phyloP scores from a whole-genome alignment of 371 early-diverging fungal genomes.

The Apophysomyces trapeziformis region DNA sequence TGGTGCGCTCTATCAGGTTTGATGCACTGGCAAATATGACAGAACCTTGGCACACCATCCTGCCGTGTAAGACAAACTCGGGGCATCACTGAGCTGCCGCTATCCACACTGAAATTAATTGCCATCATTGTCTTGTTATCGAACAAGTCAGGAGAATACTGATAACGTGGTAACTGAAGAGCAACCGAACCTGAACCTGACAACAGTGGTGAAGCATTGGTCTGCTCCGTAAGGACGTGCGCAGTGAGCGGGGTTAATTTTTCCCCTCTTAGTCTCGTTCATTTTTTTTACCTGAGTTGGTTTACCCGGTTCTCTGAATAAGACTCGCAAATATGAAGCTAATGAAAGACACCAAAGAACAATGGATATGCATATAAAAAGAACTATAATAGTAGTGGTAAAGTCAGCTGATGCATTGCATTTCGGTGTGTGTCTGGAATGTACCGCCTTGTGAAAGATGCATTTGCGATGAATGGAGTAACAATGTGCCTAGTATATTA shows the following conservation, averaged over 20 bases:
- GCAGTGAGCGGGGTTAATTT: neutral
- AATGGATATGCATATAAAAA: slow-evolving; percentile 50
- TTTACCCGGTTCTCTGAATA: slow-evolving; percentile 55
- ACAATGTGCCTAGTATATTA: slow-evolving; percentile 3
- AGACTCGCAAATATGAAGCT: slow-evolving; percentile 51
- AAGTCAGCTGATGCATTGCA: neutral
- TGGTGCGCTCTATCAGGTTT: slow-evolving; percentile 68
- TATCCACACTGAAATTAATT: neutral
- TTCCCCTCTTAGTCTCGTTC: neutral
- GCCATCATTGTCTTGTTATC: slow-evolving; percentile 23
- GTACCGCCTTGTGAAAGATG: slow-evolving; percentile 38
- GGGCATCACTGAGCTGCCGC: neutral
- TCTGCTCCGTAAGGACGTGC: neutral
- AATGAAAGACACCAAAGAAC: slow-evolving; percentile 48
- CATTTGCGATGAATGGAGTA: neutral
- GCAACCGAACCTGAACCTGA: neutral
- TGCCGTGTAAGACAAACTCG: slow-evolving; percentile 15
- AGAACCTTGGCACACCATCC: slow-evolving; percentile 51
- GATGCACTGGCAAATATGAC: slow-evolving; percentile 51
- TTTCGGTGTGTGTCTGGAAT: neutral
- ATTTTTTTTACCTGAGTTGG: slow-evolving; percentile 31
- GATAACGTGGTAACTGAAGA: slow-evolving; percentile 26
- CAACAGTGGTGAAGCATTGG: slow-evolving; percentile 1
- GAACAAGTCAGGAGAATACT: slow-evolving; percentile 37
- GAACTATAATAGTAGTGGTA: neutral